Conservation (phyloP, 2,329 filamentous ascomycete genomes). For the Alternaria gaisen region DNA sequence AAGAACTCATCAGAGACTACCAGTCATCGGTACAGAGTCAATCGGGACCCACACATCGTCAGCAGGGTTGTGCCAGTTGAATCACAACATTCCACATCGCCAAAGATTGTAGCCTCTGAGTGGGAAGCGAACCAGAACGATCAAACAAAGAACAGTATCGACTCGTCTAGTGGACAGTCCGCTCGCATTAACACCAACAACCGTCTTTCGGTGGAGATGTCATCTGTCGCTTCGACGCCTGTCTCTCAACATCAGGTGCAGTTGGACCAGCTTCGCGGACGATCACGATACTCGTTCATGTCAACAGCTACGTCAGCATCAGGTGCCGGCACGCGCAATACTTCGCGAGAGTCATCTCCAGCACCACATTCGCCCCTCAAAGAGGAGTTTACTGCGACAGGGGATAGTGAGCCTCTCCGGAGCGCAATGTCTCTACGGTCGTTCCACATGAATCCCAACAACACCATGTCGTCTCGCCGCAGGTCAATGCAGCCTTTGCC, state of each 20-base stretch:
- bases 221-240: slow-evolving; percentile 47
- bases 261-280: slow-evolving; percentile 49
- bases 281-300: slow-evolving; percentile 49
- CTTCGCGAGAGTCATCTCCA: slow-evolving; percentile 49
- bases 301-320: slow-evolving; percentile 49
- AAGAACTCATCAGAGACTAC: slow-evolving; percentile 39
- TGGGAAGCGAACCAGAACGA: slow-evolving; percentile 43
- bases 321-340: slow-evolving; percentile 42
- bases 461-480: slow-evolving; percentile 39
- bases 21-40: slow-evolving; percentile 51
- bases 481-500: slow-evolving; percentile 52
- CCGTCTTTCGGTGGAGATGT: slow-evolving; percentile 47
- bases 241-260: slow-evolving; percentile 48
- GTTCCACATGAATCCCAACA: slow-evolving; percentile 50
- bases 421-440: slow-evolving; percentile 49
- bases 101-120: slow-evolving; percentile 41
- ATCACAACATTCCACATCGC: slow-evolving; percentile 42
- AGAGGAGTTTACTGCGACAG: slow-evolving; percentile 32
- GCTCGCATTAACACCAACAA: slow-evolving; percentile 34
- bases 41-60: slow-evolving; percentile 45
- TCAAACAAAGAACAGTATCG: slow-evolving; percentile 38
- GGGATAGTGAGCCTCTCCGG: slow-evolving; percentile 42
- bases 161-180: slow-evolving; percentile 43
- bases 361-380: slow-evolving; percentile 45
- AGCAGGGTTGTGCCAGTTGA: slow-evolving; percentile 47